These are phyloP conservation scores for Diaporthe vaccinii DNA, from an alignment of 2,329 filamentous ascomycete genomes.

Conservation along the genomic window DNA sequence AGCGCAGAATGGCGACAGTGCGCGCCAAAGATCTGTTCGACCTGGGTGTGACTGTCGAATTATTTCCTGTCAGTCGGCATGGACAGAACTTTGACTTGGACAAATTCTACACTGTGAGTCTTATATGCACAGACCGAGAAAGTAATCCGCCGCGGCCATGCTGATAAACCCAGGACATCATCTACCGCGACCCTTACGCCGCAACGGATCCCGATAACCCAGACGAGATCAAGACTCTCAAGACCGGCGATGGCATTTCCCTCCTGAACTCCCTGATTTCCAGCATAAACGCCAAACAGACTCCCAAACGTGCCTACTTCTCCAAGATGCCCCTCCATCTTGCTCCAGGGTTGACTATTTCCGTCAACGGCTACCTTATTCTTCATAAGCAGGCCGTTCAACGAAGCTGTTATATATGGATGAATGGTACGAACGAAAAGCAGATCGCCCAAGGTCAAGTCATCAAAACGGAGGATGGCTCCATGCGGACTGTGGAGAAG, in stretches of 20 bases:
- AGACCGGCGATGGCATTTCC: constrained; percentile 80
- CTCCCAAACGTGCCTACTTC: constrained; percentile 87
- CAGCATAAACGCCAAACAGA: constrained; percentile 91
- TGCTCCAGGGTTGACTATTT: constrained; percentile 85
- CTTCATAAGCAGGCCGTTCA: constrained; percentile 87
- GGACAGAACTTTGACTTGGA: constrained; percentile 82
- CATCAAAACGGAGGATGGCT: constrained; percentile 82
- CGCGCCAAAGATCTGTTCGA: constrained; percentile 96
- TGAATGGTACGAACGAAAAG: constrained; percentile 75
- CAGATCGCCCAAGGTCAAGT: constrained; percentile 84
- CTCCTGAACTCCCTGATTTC: constrained; percentile 85
- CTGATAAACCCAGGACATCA: constrained; percentile 76
- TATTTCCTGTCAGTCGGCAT: constrained; percentile 86
- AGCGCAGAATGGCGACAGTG: constrained; percentile 83
- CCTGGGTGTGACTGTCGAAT: constrained; percentile 88
- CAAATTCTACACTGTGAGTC: constrained; percentile 89
- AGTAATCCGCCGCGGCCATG: background rate
- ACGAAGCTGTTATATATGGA: constrained; percentile 88
- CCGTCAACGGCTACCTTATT: constrained; percentile 92
- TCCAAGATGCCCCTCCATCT: constrained; percentile 90
- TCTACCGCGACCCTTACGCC: constrained; percentile 78
- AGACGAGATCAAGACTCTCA: constrained; percentile 71
- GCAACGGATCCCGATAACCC: constrained; percentile 76
- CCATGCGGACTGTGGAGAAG: constrained; percentile 81
- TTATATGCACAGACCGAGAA: too few relatives aligned